Conservation (phyloP, 768 basidiomycete genomes). For the Suillus tomentosus region DNA sequence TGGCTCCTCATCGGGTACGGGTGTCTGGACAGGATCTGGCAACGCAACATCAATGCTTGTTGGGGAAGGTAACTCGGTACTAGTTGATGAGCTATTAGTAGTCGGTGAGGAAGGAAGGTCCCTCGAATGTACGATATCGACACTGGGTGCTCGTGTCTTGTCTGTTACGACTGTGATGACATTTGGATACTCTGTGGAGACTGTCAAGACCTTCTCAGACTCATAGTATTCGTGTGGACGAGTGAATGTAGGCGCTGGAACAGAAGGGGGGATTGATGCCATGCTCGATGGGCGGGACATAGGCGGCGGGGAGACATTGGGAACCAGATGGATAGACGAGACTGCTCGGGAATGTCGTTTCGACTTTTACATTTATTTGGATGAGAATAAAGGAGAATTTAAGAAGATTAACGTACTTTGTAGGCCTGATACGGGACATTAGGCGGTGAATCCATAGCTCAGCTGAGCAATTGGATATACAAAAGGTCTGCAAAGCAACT, state of each 20-base stretch:
- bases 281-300: constrained; percentile 23
- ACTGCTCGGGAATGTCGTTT: constrained; percentile 48
- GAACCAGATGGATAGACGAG: constrained; percentile 32
- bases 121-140: constrained; percentile 14
- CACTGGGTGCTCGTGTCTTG: constrained; percentile 9
- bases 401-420: constrained; percentile 33
- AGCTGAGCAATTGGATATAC: constrained; percentile 6
- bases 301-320: constrained; percentile 27
- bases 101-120: constrained; percentile 16
- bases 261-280: constrained; percentile 14
- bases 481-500: neutral
- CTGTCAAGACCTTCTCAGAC: constrained; percentile 22
- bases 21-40: neutral
- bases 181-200: constrained; percentile 15
- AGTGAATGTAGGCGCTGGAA: constrained; percentile 3
- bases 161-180: constrained; percentile 13
- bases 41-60: constrained; percentile 1
- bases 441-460: constrained; percentile 16
- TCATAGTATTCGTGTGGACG: constrained; percentile 16
- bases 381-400: constrained; percentile 3
- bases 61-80: constrained; percentile 8
- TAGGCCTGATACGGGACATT: constrained; percentile 55
- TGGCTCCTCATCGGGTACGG: constrained; percentile 9
- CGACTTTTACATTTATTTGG: constrained; percentile 32
- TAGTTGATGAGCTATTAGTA: constrained; percentile 7